Base-by-base conservation (phyloP, 2,329 filamentous ascomycete species). In the Talaromyces sp. region DNA sequence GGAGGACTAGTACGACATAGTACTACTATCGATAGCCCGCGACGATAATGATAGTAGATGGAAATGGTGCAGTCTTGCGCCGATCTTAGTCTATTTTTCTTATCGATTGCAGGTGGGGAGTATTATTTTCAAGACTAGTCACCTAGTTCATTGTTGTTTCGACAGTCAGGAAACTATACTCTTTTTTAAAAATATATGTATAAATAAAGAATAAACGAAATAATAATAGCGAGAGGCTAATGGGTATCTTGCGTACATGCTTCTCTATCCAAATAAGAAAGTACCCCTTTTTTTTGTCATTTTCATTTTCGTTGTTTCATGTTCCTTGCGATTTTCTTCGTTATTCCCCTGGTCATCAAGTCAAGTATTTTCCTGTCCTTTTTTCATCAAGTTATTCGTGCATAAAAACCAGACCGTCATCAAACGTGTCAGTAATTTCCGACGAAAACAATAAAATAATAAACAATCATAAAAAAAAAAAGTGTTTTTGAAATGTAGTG, bases 201-300 rank as follows among this genome's bases (percentile, higher is more conserved):
- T 23, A 23, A 23, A 23, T 23, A 42, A 16, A 30, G 44, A 54
- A 23, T 33, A 33, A 61, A 44, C 36, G 50, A 59, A 51, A 52
- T 30, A 40, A 40, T n/a, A 40, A 60, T 12, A 53, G 18, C 18
- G 31, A 31, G 52, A 62, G 61, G 57, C 61, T 56, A 63, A 61
- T 56, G 63, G 63, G 63, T 64, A 64, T 64, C 61, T 64, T 64
- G 63, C 57, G 47, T 63, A 55, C 54, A 40, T 56, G 56, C 56
- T 44, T 60, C 56, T 64, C 61, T 63, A 64, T 64, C 61, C 63
- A 63, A 23, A 60, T 57, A 53, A 62, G 27, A 44, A 44, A 28
- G 36, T 53, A n/a, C 27, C 57, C 31, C 10, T 42, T 42, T 33
- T 56, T 33, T 56, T 50, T 57, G 36, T 57, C 36, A 7, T 54